Conservation (phyloP, 495 filamentous ascomycete species). For the Clavariopsis aquatica region DNA sequence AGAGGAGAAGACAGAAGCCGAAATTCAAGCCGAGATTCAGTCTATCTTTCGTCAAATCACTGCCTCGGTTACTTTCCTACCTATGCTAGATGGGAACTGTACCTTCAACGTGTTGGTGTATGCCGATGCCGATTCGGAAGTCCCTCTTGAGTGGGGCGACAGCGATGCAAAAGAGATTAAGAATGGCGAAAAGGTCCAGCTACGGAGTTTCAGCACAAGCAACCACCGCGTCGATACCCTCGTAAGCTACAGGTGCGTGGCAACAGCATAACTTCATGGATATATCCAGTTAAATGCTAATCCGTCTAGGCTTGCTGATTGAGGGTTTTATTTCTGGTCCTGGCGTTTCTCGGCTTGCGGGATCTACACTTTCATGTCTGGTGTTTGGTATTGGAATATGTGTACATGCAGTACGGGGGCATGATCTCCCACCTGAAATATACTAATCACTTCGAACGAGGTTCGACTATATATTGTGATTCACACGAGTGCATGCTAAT, state of each 20-base stretch:
- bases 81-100: conserved; percentile 87
- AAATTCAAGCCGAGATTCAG: conserved; percentile 94
- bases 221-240: conserved; percentile 91
- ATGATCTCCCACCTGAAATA: background rate
- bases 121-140: conserved; percentile 93
- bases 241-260: conserved; percentile 74
- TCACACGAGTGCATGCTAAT: background rate
- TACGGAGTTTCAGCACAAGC: conserved; percentile 92
- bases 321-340: background rate
- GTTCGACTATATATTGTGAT: background rate
- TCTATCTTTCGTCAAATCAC: conserved; percentile 97
- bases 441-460: background rate
- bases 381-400: background rate
- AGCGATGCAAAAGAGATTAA: conserved; percentile 97
- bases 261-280: background rate
- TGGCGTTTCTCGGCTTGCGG: conserved; percentile 7
- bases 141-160: conserved; percentile 98
- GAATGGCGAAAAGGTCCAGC: conserved; percentile 91
- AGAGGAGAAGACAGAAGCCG: conserved; percentile 80
- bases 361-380: background rate
- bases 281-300: background rate
- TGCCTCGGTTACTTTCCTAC: conserved; percentile 93
- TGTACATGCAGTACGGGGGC: background rate
- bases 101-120: conserved; percentile 99
- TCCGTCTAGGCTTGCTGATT: conserved; percentile 23